Conservation (phyloP, 768 basidiomycete genomes). For the Lactarius psammicola region DNA sequence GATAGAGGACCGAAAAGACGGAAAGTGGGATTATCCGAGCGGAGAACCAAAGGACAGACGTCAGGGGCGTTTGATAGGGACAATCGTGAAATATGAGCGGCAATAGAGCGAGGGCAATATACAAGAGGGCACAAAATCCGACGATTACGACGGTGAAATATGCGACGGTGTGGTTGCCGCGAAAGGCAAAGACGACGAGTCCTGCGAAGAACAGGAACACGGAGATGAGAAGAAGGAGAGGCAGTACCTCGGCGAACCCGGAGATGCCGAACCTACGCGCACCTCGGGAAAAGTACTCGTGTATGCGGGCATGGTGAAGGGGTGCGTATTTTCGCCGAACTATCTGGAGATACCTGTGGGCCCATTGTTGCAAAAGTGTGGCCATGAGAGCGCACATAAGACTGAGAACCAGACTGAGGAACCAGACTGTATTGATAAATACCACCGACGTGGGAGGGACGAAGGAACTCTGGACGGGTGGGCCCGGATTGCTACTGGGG, state of each 20-base stretch:
- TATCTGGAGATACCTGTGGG: slow-evolving; percentile 9
- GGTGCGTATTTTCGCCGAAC: slow-evolving; percentile 6
- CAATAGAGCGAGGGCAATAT: slow-evolving; percentile 1
- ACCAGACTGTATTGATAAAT: slow-evolving; percentile 16
- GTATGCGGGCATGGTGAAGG: slow-evolving; percentile 5
- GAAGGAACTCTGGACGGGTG: not conserved
- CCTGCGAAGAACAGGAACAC: slow-evolving; percentile 21
- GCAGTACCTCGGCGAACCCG: slow-evolving; percentile 12
- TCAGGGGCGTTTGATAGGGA: slow-evolving; percentile 18
- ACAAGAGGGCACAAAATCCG: not conserved
- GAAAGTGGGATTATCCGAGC: not conserved
- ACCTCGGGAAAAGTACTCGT: slow-evolving; percentile 5
- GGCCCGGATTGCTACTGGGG: not conserved
- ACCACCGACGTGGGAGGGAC: not conserved
- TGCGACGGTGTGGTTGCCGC: no score
- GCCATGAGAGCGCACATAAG: slow-evolving; percentile 18
- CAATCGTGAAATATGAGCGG: not conserved
- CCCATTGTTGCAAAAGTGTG: slow-evolving; percentile 18
- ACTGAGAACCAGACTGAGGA: slow-evolving; percentile 16
- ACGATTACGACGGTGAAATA: not conserved
- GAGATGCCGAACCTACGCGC: slow-evolving; percentile 3
- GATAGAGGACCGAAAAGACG: no score
- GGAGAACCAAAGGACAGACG: not conserved
- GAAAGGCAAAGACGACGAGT: slow-evolving; percentile 6
- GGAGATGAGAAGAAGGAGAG: slow-evolving; percentile 7